phyloP scores from a whole-genome alignment of 495 filamentous ascomycete genomes.

The Lophiostoma macrostomum region DNA sequence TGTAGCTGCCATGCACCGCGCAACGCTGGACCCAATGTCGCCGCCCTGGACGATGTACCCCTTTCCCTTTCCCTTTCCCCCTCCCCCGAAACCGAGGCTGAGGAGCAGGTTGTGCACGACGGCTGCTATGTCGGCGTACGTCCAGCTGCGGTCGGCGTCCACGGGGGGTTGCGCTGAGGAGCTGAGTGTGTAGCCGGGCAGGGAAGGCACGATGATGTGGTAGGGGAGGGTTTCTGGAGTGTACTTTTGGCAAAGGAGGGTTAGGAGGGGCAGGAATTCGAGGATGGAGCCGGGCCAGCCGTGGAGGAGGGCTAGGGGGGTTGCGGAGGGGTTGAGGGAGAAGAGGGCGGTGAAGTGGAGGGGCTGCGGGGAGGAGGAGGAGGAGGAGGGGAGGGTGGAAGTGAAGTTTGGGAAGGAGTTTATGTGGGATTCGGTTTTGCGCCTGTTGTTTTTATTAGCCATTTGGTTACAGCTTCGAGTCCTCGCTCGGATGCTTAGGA shows the following conservation, averaged over 20 bases:
- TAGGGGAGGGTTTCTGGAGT: conserved; percentile 57
- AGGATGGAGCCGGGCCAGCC: conserved; percentile 56
- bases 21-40: conserved; percentile 58
- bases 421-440: conserved; percentile 50
- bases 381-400: conserved; percentile 55
- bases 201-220: conserved; percentile 62
- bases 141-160: conserved; percentile 50
- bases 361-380: conserved; percentile 55
- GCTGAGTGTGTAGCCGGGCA: conserved; percentile 61
- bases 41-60: conserved; percentile 66
- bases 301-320: conserved; percentile 59
- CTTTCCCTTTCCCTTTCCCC: too few species aligned
- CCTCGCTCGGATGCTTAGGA: too few species aligned
- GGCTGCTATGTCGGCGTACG: conserved; percentile 42
- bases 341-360: conserved; percentile 52
- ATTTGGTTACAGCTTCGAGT: too few species aligned
- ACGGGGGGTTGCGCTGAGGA: conserved; percentile 47
- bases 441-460: conserved; percentile 1
- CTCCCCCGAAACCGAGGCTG: conserved; percentile 55
- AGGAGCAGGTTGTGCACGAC: conserved; percentile 59
- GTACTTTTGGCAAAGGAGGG: conserved; percentile 51
- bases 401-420: conserved; percentile 65
- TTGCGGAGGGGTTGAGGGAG: conserved; percentile 55
- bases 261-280: conserved; percentile 52
- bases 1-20: conserved; percentile 45